phyloP scores from a whole-genome alignment of 1,284 basidiomycete genomes.

The Rhodotorula sp. region DNA sequence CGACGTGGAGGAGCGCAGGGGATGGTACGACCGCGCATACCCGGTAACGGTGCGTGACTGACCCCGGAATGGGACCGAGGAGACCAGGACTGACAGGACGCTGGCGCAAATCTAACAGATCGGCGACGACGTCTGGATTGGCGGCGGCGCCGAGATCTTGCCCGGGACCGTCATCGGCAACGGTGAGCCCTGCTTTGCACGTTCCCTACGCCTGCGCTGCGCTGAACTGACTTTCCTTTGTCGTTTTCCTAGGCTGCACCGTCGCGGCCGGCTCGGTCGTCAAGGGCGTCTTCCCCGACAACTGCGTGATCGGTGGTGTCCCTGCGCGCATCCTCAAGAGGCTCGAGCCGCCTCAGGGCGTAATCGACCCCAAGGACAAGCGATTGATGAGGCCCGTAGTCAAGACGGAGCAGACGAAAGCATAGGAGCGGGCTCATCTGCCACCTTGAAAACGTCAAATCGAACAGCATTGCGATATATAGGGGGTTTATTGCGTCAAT shows the following conservation, averaged over 20 bases:
- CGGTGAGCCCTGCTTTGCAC: neutral
- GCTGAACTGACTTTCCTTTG: neutral
- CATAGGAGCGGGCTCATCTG: too few species aligned
- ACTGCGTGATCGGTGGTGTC: slow-evolving; percentile 31
- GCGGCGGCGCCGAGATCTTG: slow-evolving; percentile 35
- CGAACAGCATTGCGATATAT: too few species aligned
- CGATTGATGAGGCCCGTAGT: neutral
- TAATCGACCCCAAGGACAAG: slow-evolving; percentile 7
- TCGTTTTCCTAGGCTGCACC: slow-evolving; percentile 14
- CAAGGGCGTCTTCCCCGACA: slow-evolving; percentile 30
- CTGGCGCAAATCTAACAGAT: slow-evolving; percentile 5
- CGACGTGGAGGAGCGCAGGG: slow-evolving; percentile 35
- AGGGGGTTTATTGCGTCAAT: too few species aligned
- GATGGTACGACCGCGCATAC: slow-evolving; percentile 44
- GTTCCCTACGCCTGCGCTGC: neutral
- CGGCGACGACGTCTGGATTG: slow-evolving; percentile 44
- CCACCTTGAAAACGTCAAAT: too few species aligned
- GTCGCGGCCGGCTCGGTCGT: slow-evolving; percentile 37
- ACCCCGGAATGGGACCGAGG: neutral
- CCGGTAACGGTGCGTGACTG: slow-evolving; percentile 25
- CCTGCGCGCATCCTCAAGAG: slow-evolving; percentile 33
- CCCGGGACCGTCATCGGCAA: slow-evolving; percentile 35
- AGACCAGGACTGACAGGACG: neutral
- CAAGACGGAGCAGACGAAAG: too few species aligned
- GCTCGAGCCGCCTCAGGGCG: slow-evolving; percentile 5